phyloP scores from a whole-genome alignment of 1,139 yeast genomes.

The Geotrichum macrosporum region DNA sequence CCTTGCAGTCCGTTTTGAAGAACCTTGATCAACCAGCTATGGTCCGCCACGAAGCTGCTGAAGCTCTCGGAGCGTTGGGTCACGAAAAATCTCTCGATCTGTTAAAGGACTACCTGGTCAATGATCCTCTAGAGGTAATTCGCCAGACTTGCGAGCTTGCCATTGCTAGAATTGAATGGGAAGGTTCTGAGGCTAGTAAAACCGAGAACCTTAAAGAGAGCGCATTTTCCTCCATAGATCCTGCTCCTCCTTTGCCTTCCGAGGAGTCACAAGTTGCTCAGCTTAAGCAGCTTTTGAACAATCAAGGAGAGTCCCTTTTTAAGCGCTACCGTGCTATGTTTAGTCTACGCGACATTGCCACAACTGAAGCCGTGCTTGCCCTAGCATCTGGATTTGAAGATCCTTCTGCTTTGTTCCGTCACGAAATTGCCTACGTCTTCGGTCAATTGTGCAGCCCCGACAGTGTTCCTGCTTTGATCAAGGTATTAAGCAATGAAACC shows the following conservation, averaged over 20 bases:
- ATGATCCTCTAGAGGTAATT: slow-evolving; percentile 82
- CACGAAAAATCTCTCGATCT: slow-evolving; percentile 69
- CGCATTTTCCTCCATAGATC: slow-evolving; percentile 83
- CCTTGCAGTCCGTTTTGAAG: slow-evolving; percentile 65
- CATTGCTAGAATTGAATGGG: slow-evolving; percentile 92
- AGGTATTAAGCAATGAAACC: slow-evolving; percentile 65
- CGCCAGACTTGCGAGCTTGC: slow-evolving; percentile 98
- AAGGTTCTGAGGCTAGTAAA: slow-evolving; percentile 58
- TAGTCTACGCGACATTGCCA: slow-evolving; percentile 89
- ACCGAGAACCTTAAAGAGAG: slow-evolving; percentile 71
- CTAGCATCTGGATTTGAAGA: slow-evolving; percentile 87
- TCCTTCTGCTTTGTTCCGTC: slow-evolving; percentile 89
- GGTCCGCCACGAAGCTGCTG: slow-evolving; percentile 99
- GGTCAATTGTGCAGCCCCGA: slow-evolving; percentile 96
- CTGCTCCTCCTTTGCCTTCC: slow-evolving; percentile 91
- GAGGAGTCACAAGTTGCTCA: slow-evolving; percentile 55
- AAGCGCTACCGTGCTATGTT: slow-evolving; percentile 98
- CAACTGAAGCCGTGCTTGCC: slow-evolving; percentile 88
- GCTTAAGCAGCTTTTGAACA: slow-evolving; percentile 65
- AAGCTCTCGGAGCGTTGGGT: slow-evolving; percentile 95
- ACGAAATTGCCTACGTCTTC: slow-evolving; percentile 96
- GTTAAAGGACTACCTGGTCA: slow-evolving; percentile 56
- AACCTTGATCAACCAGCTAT: slow-evolving; percentile 66
- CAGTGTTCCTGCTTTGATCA: slow-evolving; percentile 80
- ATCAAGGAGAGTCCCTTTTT: slow-evolving; percentile 73